These are phyloP conservation scores for Pyricularia grisea DNA, from an alignment of 2,329 filamentous ascomycete genomes.

Conservation along the genomic window DNA sequence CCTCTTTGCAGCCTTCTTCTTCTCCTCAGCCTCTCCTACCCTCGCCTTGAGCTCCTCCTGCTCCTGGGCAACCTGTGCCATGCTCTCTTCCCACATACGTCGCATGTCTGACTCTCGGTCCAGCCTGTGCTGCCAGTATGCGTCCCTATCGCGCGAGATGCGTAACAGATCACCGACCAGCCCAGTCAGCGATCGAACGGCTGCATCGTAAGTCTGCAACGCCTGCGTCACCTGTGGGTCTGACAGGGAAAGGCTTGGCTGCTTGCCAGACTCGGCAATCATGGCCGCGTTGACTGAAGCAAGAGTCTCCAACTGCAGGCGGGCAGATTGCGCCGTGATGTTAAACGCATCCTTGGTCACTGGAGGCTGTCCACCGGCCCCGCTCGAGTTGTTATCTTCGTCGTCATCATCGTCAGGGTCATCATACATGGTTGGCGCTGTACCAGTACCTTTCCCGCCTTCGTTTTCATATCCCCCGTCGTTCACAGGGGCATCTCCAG, in stretches of 20 bases:
- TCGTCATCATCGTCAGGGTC: conserved; percentile 55
- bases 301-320: conserved; percentile 84
- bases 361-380: conserved; percentile 62
- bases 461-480: conserved; percentile 25
- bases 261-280: conserved; percentile 58
- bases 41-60: conserved; percentile 85
- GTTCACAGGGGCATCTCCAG: conserved; percentile 44
- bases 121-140: conserved; percentile 92
- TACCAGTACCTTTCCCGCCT: conserved; percentile 18
- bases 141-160: conserved; percentile 88
- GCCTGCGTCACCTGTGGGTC: conserved; percentile 71
- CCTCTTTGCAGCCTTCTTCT: conserved; percentile 80
- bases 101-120: conserved; percentile 87
- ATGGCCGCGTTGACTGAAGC: conserved; percentile 78
- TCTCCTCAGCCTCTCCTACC: conserved; percentile 83
- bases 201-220: conserved; percentile 76
- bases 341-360: conserved; percentile 89
- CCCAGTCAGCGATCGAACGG: conserved; percentile 77
- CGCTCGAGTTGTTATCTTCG: conserved; percentile 72
- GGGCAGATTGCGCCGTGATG: conserved; percentile 92
- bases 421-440: conserved; percentile 16
- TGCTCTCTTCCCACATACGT: conserved; percentile 97
- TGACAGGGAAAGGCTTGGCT: conserved; percentile 62
- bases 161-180: conserved; percentile 80
- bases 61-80: conserved; percentile 91